Base-by-base conservation (phyloP, 2,329 filamentous ascomycete genomes). In the Phialocephala sp. region DNA sequence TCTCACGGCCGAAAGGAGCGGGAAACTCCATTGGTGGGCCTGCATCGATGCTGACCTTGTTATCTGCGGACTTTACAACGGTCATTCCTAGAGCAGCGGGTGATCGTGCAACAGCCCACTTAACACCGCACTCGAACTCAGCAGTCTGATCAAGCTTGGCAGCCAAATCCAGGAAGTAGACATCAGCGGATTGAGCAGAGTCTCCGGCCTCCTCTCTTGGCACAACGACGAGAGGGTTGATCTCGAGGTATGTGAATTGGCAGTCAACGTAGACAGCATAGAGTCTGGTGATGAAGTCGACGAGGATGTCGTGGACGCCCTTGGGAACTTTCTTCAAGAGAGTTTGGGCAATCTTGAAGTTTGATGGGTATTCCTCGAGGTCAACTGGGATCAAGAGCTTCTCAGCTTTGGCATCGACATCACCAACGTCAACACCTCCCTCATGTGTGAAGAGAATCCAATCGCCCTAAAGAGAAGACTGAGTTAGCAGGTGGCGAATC, bases 391-490 rank as follows among this genome's bases (percentile, higher is more conserved):
- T 93, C 78, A 99, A 85, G 70, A 99, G 88, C 91, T 98, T 99
- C 88, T 98, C 93, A 71, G 95, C 95, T 87, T 99, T 99, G 72
- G 89, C 93, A 77, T 99, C 95, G 73, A 99, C 95, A 89, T 99
- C 95, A 80, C 95, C 95, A 76, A 99, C 95, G 82, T 99, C 95
- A 73, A 99, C 94, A 91, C 95, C 95, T 86, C 95, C 95, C 84
- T 99, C 95, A 84, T 99, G 93, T 77, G 94, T 97, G 87, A 99
- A 99, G 78, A 99, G 92, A 79, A 99, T 97, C 93, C 94, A 98
- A 83, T 99, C 95, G 78, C 95, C 95, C 95, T 98, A 79, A 15
- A 32, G 57, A 60, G 56, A 54, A 68, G 20, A 58, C 20, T 52
- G 54, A 50, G 68, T 75, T 66, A 75, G 72, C 70, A 73, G 64